These are phyloP conservation scores for bread wheat (Triticum aestivum) DNA, from an alignment of 176 grass and related monocot species.

Conservation along the genomic window DNA sequence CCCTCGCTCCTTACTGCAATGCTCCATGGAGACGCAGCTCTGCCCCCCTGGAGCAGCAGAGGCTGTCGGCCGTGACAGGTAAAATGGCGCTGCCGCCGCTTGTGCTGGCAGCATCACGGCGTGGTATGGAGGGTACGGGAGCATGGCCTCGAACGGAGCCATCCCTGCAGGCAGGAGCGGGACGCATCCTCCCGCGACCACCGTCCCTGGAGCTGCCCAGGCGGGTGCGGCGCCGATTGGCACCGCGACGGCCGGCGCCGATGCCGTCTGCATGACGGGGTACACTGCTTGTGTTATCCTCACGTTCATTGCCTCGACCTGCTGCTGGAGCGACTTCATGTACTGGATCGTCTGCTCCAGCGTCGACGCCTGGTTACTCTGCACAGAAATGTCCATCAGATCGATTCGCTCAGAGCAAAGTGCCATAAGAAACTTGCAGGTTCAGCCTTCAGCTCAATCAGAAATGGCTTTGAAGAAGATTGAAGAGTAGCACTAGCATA, in stretches of 20 bases:
- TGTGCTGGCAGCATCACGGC: background rate
- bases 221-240: too few species aligned
- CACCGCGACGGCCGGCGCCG: too few species aligned
- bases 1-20: background rate
- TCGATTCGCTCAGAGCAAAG: background rate
- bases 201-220: too few species aligned
- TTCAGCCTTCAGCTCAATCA: too few species aligned
- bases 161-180: background rate
- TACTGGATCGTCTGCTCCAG: slow-evolving; percentile 20
- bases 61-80: background rate
- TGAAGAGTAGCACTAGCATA: too few species aligned
- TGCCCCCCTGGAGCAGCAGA: background rate
- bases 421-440: background rate
- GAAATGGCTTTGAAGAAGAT: too few species aligned
- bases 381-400: background rate
- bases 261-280: background rate
- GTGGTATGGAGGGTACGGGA: background rate
- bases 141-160: background rate
- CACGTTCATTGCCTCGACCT: background rate
- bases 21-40: background rate
- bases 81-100: background rate
- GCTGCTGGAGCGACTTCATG: slow-evolving; percentile 11
- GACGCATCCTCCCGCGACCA: too few species aligned
- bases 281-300: background rate
- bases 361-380: slow-evolving; percentile 14